Percentiles rank a stretch among this genome's conserved stretches.
Conservation (phyloP, 768 basidiomycete genomes). For the Calocybe cyanea region DNA sequence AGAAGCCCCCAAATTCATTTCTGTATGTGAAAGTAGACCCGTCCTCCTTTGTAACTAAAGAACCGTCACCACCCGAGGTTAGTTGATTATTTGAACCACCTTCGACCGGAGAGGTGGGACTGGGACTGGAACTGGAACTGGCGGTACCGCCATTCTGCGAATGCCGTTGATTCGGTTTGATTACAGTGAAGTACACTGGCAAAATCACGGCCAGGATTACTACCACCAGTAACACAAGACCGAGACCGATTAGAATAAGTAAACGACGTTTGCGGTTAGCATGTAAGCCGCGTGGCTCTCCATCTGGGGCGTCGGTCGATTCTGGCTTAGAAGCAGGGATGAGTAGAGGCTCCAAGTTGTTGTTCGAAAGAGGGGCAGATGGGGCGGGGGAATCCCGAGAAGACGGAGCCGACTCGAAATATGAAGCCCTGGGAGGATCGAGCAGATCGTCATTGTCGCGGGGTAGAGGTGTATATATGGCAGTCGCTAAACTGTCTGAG, state of each 20-base stretch:
- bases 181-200: slow-evolving; percentile 54
- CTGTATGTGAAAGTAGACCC: slow-evolving; percentile 73
- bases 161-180: slow-evolving; percentile 35
- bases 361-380: slow-evolving; percentile 4
- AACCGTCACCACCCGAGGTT: slow-evolving; percentile 66
- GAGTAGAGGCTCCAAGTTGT: slow-evolving; percentile 16
- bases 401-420: slow-evolving; percentile 7
- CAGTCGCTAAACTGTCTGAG: slow-evolving; percentile 9
- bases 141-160: slow-evolving; percentile 7
- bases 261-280: slow-evolving; percentile 14
- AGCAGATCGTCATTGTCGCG: slow-evolving; percentile 5
- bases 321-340: slow-evolving; percentile 11
- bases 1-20: slow-evolving; percentile 74
- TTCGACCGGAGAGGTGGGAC: slow-evolving; percentile 3
- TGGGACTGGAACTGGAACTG: slow-evolving; percentile 6
- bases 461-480: slow-evolving; percentile 14
- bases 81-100: slow-evolving; percentile 14
- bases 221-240: slow-evolving; percentile 33
- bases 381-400: slow-evolving; percentile 14
- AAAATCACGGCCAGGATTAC: slow-evolving; percentile 47
- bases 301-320: slow-evolving; percentile 4
- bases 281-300: not conserved
- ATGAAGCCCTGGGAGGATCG: slow-evolving; percentile 13
- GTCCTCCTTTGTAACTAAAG: slow-evolving; percentile 56
- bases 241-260: slow-evolving; percentile 22